Evolutionary conservation across 2,329 filamentous ascomycete species (phyloP), one percentile per base, ranked within the genome.

Genomic region (Orbilia blumenaviensis): DNA sequence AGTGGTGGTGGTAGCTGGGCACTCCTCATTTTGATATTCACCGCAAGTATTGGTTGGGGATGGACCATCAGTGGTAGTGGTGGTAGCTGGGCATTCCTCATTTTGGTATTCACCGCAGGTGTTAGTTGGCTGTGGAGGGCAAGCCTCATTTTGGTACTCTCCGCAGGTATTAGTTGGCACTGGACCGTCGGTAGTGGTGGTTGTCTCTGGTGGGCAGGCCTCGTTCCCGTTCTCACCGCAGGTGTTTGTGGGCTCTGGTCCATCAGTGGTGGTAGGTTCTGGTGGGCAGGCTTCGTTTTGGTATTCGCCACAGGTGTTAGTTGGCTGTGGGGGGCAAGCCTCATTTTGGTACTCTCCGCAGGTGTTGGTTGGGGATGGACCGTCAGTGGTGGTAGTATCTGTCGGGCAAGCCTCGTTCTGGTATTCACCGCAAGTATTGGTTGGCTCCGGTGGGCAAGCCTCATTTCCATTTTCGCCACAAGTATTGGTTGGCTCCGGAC

Each of bases 281-380:
- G 21, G 3, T 16, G 27, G 14, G 14, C 48, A 52, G 4, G 16
- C 25, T 14, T 52, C 25, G 23, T 32, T 52, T 1, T 16, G 6
- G n/a, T 56, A 56, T 23, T 42, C 32, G 3, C 52, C 52, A 14
- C 52, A 58, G 18, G 62, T 66, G 14, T 42, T 25, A 10, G 52
- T 58, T 8, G 46, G 23, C 6, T 14, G 8, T n/a, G 62, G 27
- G 10, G 56, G 32, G n/a, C 18, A 23, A 10, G 6, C 6, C 44
- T 48, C 44, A 21, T 23, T 41, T 3, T n/a, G 8, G 14, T 41
- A 41, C n/a, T 41, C 36, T 3, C 36, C 36, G 36, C 36, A 41
- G n/a, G n/a, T 21, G 16, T 36, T 36, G 8, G 34, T 36, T 36
- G 34, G 34, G 8, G 34, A 8, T 36, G 34, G 34, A n/a, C n/a